These are phyloP conservation scores for Linum tenue DNA, from an alignment of 345 rosid species.

Conservation along the genomic window DNA sequence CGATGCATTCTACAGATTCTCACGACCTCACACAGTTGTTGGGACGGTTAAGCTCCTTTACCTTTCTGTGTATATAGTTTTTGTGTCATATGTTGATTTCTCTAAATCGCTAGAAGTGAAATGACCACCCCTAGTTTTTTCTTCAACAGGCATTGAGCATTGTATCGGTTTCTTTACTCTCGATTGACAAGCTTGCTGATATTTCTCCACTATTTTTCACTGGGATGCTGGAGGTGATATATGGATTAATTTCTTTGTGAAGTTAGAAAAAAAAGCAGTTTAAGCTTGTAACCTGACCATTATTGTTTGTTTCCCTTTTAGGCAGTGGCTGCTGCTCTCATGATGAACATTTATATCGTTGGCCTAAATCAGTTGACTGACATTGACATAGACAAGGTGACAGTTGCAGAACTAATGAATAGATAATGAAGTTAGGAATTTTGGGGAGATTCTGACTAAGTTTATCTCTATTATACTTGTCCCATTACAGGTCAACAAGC, in stretches of 20 bases:
- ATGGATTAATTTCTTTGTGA: not conserved
- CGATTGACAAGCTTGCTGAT: conserved; percentile 69
- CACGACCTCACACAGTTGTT: conserved; percentile 85
- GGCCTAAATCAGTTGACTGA: conserved; percentile 85
- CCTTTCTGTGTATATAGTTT: conserved; percentile 2
- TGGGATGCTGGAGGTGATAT: conserved; percentile 68
- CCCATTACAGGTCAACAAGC: conserved; percentile 72
- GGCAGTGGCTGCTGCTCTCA: conserved; percentile 87
- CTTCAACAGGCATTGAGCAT: conserved; percentile 71
- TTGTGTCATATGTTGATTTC: not conserved
- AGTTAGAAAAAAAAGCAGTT: no score
- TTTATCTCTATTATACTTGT: conserved; percentile 71
- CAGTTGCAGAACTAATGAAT: not conserved
- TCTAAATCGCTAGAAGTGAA: no score
- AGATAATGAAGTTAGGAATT: not conserved
- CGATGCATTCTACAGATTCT: conserved; percentile 82
- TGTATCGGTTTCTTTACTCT: conserved; percentile 83
- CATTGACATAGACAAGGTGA: conserved; percentile 91
- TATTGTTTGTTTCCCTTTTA: conserved; percentile 21
- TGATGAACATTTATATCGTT: conserved; percentile 92
- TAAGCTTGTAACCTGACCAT: not conserved
- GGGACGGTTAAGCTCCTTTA: conserved; percentile 77
- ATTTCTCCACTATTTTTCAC: conserved; percentile 58
- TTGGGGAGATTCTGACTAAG: conserved; percentile 4
- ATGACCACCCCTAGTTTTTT: not conserved